Conservation (phyloP, 805 yeast species). For the Sugiyamaella marilandica region DNA sequence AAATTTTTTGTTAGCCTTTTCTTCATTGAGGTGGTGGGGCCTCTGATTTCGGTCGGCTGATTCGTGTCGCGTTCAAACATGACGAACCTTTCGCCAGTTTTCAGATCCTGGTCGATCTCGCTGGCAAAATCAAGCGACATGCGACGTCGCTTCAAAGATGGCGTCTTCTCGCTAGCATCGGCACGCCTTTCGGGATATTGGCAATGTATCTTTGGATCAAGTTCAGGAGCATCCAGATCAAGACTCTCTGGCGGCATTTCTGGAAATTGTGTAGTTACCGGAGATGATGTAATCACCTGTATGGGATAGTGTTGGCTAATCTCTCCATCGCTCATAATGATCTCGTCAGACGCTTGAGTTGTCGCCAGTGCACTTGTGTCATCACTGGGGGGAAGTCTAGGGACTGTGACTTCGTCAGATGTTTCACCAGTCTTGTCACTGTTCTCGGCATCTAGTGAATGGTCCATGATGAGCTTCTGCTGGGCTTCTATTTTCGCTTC, state of each 20-base stretch:
- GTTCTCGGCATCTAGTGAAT: not conserved
- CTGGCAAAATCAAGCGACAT: slow-evolving; percentile 2
- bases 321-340: not conserved
- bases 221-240: slow-evolving; percentile 6
- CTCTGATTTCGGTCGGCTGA: not conserved
- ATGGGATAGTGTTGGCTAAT: not conserved
- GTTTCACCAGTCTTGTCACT: not conserved
- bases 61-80: slow-evolving; percentile 4
- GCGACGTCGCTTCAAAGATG: not conserved
- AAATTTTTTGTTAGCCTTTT: not conserved
- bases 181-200: not conserved
- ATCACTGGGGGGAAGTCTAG: not conserved
- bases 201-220: not conserved
- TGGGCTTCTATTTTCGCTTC: not conserved
- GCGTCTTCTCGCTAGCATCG: not conserved
- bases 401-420: not conserved
- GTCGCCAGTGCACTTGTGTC: not conserved
- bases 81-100: slow-evolving; percentile 7
- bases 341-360: not conserved
- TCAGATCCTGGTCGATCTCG: slow-evolving; percentile 17
- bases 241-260: slow-evolving; percentile 8
- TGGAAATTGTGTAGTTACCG: not conserved
- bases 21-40: not conserved
- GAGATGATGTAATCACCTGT: not conserved
- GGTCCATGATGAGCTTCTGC: not conserved